phyloP scores from a whole-genome alignment of 805 yeast species.

The Candida insectorum region DNA sequence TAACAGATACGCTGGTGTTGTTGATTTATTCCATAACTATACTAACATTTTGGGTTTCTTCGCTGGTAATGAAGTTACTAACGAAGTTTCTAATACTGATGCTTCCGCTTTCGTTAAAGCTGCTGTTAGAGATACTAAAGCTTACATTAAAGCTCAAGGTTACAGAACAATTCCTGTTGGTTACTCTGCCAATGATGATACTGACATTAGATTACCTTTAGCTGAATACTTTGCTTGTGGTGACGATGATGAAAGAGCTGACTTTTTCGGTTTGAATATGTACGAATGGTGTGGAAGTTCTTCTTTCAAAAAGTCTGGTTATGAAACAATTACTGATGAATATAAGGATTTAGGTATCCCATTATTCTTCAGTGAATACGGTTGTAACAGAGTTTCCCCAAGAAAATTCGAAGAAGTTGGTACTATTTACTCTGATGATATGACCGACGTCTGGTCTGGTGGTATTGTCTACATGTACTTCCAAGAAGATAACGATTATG shows the following conservation, averaged over 20 bases:
- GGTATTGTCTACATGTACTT: constrained; percentile 87
- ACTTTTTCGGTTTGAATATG: constrained; percentile 86
- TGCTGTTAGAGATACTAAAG: constrained; percentile 73
- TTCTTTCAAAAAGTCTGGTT: constrained; percentile 59
- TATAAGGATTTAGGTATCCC: constrained; percentile 68
- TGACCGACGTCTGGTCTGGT: constrained; percentile 88
- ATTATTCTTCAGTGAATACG: constrained; percentile 77
- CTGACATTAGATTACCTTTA: constrained; percentile 57
- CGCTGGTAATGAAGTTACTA: constrained; percentile 84
- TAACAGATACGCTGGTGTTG: constrained; percentile 65
- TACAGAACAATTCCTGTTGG: constrained; percentile 77
- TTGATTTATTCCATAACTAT: constrained; percentile 66
- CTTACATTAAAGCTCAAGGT: constrained; percentile 55
- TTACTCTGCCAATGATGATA: constrained; percentile 77
- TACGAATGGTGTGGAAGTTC: constrained; percentile 84
- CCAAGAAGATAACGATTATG: constrained; percentile 72
- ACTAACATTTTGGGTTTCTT: constrained; percentile 77
- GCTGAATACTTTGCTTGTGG: constrained; percentile 82
- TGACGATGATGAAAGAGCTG: constrained; percentile 58
- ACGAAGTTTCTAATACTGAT: constrained; percentile 59
- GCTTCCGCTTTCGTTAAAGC: constrained; percentile 84
- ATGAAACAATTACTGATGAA: constrained; percentile 58
- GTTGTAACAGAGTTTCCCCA: constrained; percentile 69
- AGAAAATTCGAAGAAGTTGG: constrained; percentile 72
- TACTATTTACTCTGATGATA: constrained; percentile 57